Conservation (phyloP, 257 asterid species). For the Solanum rostratum region DNA sequence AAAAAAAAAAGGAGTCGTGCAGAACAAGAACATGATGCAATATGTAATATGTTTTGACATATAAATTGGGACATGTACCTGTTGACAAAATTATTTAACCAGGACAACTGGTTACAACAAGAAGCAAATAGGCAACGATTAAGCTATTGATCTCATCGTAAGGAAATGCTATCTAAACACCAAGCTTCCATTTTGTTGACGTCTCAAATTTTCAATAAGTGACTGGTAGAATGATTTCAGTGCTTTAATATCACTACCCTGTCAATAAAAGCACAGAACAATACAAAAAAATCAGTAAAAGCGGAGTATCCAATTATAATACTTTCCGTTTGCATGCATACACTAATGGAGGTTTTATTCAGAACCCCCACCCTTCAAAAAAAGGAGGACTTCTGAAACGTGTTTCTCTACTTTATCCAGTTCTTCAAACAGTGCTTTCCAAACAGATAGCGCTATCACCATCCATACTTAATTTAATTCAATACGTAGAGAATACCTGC, state of each 20-base stretch:
- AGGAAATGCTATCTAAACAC: conserved; percentile 53
- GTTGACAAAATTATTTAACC: conserved; percentile 11
- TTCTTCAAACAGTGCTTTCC: background rate
- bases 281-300: background rate
- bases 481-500: conserved; percentile 43
- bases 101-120: conserved; percentile 15
- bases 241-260: conserved; percentile 67
- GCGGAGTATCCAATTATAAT: background rate
- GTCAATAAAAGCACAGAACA: background rate
- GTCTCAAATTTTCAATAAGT: conserved; percentile 65
- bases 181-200: conserved; percentile 76
- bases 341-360: background rate
- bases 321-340: background rate
- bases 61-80: conserved; percentile 18
- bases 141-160: background rate
- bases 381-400: background rate
- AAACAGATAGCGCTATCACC: background rate
- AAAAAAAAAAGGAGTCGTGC: background rate
- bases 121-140: conserved; percentile 5
- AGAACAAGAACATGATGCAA: background rate
- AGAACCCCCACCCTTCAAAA: background rate
- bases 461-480: background rate
- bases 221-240: conserved; percentile 76
- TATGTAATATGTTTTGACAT: background rate
- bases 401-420: background rate